These are phyloP conservation scores for Podospora sp. DNA, from an alignment of 495 filamentous ascomycete species.

Conservation along the genomic window DNA sequence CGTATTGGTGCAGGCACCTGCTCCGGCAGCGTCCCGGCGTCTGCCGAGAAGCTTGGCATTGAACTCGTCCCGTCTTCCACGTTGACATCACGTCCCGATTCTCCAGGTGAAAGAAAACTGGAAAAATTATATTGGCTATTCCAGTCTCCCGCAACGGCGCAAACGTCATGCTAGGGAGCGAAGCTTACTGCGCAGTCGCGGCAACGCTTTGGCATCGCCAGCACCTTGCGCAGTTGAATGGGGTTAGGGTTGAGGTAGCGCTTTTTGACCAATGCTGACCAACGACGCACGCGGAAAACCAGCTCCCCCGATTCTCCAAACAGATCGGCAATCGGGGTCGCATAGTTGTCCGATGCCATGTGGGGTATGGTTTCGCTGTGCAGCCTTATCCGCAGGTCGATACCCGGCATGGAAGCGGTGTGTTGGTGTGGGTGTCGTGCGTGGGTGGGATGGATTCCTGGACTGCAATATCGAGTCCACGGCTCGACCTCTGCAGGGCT, in stretches of 20 bases:
- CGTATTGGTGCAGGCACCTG: not conserved
- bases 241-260: slow-evolving; percentile 7
- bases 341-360: slow-evolving; percentile 6
- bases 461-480: not conserved
- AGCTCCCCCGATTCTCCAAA: slow-evolving; percentile 1
- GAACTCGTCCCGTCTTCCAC: not conserved
- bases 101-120: not conserved
- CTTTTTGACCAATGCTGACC: not conserved
- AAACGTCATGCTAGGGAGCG: not conserved
- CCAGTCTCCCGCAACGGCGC: not conserved
- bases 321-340: slow-evolving; percentile 14
- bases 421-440: slow-evolving; percentile 4
- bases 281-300: not conserved
- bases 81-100: slow-evolving; percentile 4
- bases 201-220: not conserved
- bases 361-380: not conserved
- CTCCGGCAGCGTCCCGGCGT: not conserved
- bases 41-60: slow-evolving; percentile 8
- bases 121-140: not conserved
- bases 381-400: slow-evolving; percentile 14
- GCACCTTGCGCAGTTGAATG: not conserved
- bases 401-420: slow-evolving; percentile 5
- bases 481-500: not conserved
- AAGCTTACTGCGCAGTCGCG: not conserved
- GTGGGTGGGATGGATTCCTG: not conserved